Evolutionary conservation across 768 basidiomycete genomes (phyloP).

Genomic region (Boletales sp.): DNA sequence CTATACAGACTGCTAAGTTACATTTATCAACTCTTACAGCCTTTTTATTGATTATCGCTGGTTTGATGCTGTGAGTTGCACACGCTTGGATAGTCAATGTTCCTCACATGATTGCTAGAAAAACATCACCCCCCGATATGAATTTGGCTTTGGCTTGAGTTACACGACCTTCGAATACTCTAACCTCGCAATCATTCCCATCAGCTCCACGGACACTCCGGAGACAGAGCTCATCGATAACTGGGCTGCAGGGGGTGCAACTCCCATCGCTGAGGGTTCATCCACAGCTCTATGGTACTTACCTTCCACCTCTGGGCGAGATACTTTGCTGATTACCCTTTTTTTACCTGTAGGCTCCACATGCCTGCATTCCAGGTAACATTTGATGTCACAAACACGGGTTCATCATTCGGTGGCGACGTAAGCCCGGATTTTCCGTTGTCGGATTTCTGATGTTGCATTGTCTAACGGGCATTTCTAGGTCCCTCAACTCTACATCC

Average conservation of each 20-base stretch:
- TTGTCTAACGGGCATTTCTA: conserved; percentile 19
- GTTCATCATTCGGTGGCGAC: conserved; percentile 59
- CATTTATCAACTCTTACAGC: conserved; percentile 19
- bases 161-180: conserved; percentile 82
- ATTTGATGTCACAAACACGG: conserved; percentile 67
- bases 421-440: conserved; percentile 32
- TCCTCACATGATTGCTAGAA: conserved; percentile 32
- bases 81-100: background rate
- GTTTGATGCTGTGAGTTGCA: conserved; percentile 59
- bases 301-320: background rate
- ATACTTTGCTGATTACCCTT: background rate
- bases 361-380: conserved; percentile 58
- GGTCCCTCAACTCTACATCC: conserved; percentile 75
- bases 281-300: conserved; percentile 57
- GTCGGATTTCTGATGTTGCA: too few relatives aligned
- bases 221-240: conserved; percentile 34
- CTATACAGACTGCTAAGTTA: too few relatives aligned
- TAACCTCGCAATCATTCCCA: conserved; percentile 45
- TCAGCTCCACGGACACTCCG: conserved; percentile 34
- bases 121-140: conserved; percentile 75
- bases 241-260: conserved; percentile 61
- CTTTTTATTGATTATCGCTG: conserved; percentile 70
- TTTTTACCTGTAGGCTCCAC: conserved; percentile 47
- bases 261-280: conserved; percentile 53
- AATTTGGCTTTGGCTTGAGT: conserved; percentile 87